Base-by-base conservation (phyloP, 225 moss, liverwort and hornwort genomes). In the Lunularia cruciata region DNA sequence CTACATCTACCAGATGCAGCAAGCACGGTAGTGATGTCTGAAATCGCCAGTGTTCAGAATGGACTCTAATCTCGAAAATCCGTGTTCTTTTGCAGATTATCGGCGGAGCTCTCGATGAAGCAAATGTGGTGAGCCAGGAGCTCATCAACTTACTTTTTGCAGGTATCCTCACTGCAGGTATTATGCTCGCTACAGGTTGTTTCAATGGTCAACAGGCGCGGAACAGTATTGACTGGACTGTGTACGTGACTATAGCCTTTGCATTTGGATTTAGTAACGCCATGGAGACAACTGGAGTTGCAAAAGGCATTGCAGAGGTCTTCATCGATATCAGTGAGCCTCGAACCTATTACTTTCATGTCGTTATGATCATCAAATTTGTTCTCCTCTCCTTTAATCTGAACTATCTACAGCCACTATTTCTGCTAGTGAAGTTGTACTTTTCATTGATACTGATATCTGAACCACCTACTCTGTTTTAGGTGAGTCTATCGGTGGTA, bases 181-280 rank as follows among this genome's bases (percentile, higher is more conserved):
- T 58, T 19, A 58, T 58, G 57, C 34, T 58, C 16, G 57, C 57
- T 2, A 58, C 57, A 31, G 33, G 57, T 14, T 58, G 57, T 34
- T 58, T 58, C 28, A 58, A 58, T 58, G 57, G 57, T 34, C 28
- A 58, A 3, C 57, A 58, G 34, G 57, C 57, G 6, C 57, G 57
- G 12, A 58, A 19, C 28, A 58, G 57, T 33, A 58, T 58, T 33
- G 57, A 58, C 34, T 58, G 57, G 57, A 33, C 33, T n/a, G 57
- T 58, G 0, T 58, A 58, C 34, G 57, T 58, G 1, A 58, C 57
- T 18, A 58, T 58, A 16, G 57, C 57, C 32, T 30, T 58, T 28
- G 57, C 57, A 2, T 58, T 58, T 30, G 57, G 57, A 16, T 58
- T 58, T 19, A 58, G 57, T 58, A 58, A 58, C 13, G 57, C 57